Conservation (phyloP, 23 red algal genomes). For the Gracilaria gracilis region DNA sequence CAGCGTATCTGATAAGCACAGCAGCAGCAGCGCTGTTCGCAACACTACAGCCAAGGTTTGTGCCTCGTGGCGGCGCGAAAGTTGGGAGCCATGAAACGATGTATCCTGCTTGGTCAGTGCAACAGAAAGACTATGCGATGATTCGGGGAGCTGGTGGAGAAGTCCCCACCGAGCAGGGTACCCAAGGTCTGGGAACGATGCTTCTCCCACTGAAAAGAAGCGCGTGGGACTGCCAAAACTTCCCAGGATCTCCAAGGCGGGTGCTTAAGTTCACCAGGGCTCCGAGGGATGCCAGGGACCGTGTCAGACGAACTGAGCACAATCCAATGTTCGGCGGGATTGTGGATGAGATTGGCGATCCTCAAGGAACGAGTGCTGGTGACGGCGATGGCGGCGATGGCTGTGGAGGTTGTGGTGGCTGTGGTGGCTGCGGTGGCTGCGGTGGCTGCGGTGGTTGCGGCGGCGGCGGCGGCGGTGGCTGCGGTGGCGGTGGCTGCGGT, state of each 20-base stretch:
- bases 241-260: constrained; percentile 1
- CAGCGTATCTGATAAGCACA: background rate
- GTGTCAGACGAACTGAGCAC: background rate
- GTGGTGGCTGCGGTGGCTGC: background rate
- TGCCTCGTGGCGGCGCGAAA: background rate
- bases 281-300: background rate
- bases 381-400: background rate
- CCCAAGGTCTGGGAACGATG: background rate
- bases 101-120: constrained; percentile 18
- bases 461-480: too few relatives aligned
- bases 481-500: too few relatives aligned
- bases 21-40: constrained; percentile 13
- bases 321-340: background rate
- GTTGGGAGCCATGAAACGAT: constrained; percentile 10
- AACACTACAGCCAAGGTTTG: background rate
- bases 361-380: background rate
- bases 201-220: background rate
- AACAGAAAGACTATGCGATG: background rate
- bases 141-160: constrained; percentile 16
- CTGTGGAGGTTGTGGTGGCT: background rate
- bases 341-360: constrained; percentile 10
- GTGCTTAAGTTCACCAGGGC: background rate
- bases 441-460: background rate
- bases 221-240: background rate
- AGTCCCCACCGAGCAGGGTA: background rate